Evolutionary conservation across 2,329 filamentous ascomycete genomes (phyloP).

Genomic region (Exutisphaerella laricina): DNA sequence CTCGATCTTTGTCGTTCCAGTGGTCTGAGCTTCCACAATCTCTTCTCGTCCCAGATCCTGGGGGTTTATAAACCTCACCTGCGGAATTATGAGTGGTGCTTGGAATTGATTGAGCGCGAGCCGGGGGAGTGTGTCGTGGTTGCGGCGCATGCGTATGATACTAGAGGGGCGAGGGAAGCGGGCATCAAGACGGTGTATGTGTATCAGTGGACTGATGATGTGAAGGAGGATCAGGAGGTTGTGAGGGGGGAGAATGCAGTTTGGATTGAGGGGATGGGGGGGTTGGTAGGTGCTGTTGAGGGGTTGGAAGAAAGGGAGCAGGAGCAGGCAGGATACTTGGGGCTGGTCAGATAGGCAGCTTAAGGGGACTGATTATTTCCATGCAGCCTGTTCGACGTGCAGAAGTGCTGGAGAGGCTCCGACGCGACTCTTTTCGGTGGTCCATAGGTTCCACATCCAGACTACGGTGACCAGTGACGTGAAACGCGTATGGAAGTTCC

Average conservation of each 20-base stretch:
- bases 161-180: constrained; percentile 43
- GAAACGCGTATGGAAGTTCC: too few species aligned
- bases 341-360: too few species aligned
- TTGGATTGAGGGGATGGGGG: constrained; percentile 20
- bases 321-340: too few species aligned
- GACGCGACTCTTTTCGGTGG: too few species aligned
- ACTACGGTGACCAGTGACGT: too few species aligned
- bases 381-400: too few species aligned
- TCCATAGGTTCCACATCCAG: too few species aligned
- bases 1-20: constrained; percentile 48
- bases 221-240: constrained; percentile 38
- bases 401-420: too few species aligned
- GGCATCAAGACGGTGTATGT: constrained; percentile 52
- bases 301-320: constrained; percentile 2
- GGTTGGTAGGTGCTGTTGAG: constrained; percentile 6
- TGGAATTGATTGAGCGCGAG: constrained; percentile 41
- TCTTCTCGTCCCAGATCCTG: constrained; percentile 50
- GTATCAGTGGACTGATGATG: constrained; percentile 50
- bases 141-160: constrained; percentile 52
- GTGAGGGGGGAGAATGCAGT: constrained; percentile 40
- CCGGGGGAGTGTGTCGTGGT: constrained; percentile 50
- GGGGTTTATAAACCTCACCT: constrained; percentile 47
- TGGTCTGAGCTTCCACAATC: constrained; percentile 42
- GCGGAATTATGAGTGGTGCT: constrained; percentile 43
- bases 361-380: too few species aligned